Evolutionary conservation across 306 rosid genomes (phyloP), one percentile per base, ranked within the genome.

Genomic region (Boehmeria nivea): DNA sequence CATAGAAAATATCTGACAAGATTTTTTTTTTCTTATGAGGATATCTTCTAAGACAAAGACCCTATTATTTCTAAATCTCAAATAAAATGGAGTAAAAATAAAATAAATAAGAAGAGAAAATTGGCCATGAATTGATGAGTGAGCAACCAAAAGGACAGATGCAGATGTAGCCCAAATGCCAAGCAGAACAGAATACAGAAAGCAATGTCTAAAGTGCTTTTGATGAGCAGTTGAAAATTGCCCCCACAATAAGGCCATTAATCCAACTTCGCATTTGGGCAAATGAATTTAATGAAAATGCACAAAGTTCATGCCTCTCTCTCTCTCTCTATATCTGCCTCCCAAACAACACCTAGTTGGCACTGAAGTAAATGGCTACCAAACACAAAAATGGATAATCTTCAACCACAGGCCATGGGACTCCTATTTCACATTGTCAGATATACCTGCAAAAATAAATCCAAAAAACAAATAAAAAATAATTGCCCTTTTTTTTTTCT

Each of bases 321-420:
- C n/a, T n/a, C n/a, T n/a, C n/a, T n/a, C n/a, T n/a, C n/a, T n/a
- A n/a, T n/a, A n/a, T n/a, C n/a, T n/a, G n/a, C 69, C 19, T 45
- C 19, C 14, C 36, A 31, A 31, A 31, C 36, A 42, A 20, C 51
- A 33, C 43, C 33, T 39, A 39, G 48, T 54, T 37, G 61, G 61
- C 34, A 23, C 10, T 57, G 31, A 57, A 54, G 43, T 39, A 19
- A 39, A 57, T 39, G 61, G 48, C 61, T 22, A 57, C 61, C 61
- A 38, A 57, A 57, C 25, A n/a, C 21, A 19, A 22, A 52, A 18
- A 33, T 9, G 45, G 60, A 54, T 54, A 54, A 23, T n/a, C 25
- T 40, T 28, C 47, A 44, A 25, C 38, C 50, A 34, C 8, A 11
- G 6, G 22, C 16, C 51, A 23, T 26, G 17, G 21, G 9, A 28